Percentiles rank a stretch among this genome's conserved stretches.
These are phyloP conservation scores for Stellera chamaejasme DNA, from an alignment of 345 rosid species.

Conservation along the genomic window DNA sequence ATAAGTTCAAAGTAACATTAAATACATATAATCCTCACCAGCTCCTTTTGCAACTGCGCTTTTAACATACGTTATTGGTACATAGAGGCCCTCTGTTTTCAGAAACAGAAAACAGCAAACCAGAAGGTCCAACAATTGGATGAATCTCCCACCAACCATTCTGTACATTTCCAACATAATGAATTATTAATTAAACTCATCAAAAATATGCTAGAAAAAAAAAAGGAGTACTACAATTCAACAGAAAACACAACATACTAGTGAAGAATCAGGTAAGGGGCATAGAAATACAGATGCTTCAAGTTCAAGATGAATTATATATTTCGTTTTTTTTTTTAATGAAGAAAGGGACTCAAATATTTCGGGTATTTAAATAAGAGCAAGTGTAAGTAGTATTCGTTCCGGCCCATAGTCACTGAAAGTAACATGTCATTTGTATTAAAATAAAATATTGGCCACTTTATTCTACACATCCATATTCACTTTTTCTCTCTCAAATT, in stretches of 20 bases:
- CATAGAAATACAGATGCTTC: neutral
- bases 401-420: too few relatives aligned
- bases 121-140: slow-evolving; percentile 35
- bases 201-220: neutral
- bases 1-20: neutral
- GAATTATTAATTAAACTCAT: neutral
- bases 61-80: slow-evolving; percentile 45
- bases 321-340: too few relatives aligned
- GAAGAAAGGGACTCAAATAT: too few relatives aligned
- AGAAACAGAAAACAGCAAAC: slow-evolving; percentile 30
- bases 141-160: slow-evolving; percentile 45
- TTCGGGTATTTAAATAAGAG: too few relatives aligned
- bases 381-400: too few relatives aligned
- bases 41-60: slow-evolving; percentile 80
- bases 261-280: neutral
- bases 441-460: too few relatives aligned
- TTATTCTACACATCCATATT: too few relatives aligned
- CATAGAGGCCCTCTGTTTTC: slow-evolving; percentile 38
- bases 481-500: too few relatives aligned
- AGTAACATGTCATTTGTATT: too few relatives aligned
- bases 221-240: slow-evolving; percentile 1
- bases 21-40: slow-evolving; percentile 30
- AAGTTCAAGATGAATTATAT: too few relatives aligned
- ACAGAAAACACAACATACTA: slow-evolving; percentile 10
- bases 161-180: slow-evolving; percentile 26